phyloP scores from a whole-genome alignment of 2,329 filamentous ascomycete genomes.

The Cladophialophora chaetospira region DNA sequence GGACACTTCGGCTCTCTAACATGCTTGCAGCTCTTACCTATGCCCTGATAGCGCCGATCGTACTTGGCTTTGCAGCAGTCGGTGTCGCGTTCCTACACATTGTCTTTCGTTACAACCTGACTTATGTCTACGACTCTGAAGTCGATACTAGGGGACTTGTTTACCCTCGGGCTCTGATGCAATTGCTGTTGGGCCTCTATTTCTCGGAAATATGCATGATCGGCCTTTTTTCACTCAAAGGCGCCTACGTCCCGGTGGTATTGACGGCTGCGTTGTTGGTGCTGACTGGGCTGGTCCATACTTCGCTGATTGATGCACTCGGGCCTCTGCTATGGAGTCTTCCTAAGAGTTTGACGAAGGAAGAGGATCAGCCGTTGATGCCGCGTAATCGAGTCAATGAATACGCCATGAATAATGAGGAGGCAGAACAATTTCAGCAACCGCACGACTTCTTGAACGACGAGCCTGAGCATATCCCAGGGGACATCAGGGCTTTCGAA shows the following conservation, averaged over 20 bases:
- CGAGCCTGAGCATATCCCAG: slow-evolving; percentile 39
- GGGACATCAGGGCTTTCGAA: slow-evolving; percentile 18
- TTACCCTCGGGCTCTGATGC: slow-evolving; percentile 85
- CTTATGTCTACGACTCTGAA: slow-evolving; percentile 79
- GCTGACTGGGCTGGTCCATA: slow-evolving; percentile 73
- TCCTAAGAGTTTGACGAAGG: slow-evolving; percentile 54
- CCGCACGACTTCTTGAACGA: slow-evolving; percentile 44
- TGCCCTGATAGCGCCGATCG: slow-evolving; percentile 80
- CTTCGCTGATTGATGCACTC: slow-evolving; percentile 53
- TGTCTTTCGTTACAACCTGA: slow-evolving; percentile 85
- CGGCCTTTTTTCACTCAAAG: slow-evolving; percentile 68
- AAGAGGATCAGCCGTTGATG: slow-evolving; percentile 21
- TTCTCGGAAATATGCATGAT: slow-evolving; percentile 81
- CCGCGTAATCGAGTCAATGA: background rate
- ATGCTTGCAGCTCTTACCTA: slow-evolving; percentile 72
- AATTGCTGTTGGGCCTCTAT: slow-evolving; percentile 81
- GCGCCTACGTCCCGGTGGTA: slow-evolving; percentile 61
- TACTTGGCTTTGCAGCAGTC: slow-evolving; percentile 76
- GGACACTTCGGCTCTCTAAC: background rate
- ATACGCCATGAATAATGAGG: slow-evolving; percentile 31
- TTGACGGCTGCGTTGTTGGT: slow-evolving; percentile 76
- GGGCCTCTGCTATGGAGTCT: slow-evolving; percentile 62
- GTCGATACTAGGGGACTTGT: slow-evolving; percentile 87
- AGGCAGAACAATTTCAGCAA: slow-evolving; percentile 41
- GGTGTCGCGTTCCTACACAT: slow-evolving; percentile 80